A percentile compares a stretch with the other conserved stretches of the same genome.
phyloP scores from a whole-genome alignment of 345 rosid species.

The Dipteronia dyeriana region DNA sequence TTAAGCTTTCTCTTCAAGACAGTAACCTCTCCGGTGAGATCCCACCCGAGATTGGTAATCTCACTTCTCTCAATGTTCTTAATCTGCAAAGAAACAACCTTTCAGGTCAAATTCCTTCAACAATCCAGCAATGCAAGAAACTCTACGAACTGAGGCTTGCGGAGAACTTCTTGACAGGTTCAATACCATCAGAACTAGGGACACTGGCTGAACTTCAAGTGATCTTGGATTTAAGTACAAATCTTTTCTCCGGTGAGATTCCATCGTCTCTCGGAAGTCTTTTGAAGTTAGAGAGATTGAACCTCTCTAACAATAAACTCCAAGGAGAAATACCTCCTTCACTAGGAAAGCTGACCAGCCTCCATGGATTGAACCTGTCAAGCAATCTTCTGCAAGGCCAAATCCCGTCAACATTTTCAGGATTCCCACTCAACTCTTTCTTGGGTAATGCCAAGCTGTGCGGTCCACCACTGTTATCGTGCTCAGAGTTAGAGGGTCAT shows the following conservation, averaged over 20 bases:
- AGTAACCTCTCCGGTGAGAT: conserved; percentile 66
- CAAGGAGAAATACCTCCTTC: conserved; percentile 60
- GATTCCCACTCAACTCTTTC: conserved; percentile 61
- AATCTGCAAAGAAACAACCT: conserved; percentile 67
- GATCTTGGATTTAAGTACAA: conserved; percentile 70
- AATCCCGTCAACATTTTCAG: conserved; percentile 55
- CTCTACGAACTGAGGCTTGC: conserved; percentile 77
- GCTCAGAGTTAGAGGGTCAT: conserved; percentile 31
- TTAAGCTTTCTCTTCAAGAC: conserved; percentile 65
- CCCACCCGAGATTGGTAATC: conserved; percentile 68
- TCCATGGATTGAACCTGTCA: conserved; percentile 71
- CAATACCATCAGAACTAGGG: conserved; percentile 74
- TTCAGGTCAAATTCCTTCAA: conserved; percentile 68
- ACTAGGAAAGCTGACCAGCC: conserved; percentile 74
- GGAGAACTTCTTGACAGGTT: conserved; percentile 60
- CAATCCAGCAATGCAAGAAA: conserved; percentile 68
- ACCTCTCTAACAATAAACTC: conserved; percentile 70
- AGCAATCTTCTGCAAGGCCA: conserved; percentile 68
- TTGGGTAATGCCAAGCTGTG: conserved; percentile 52
- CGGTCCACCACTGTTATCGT: conserved; percentile 59
- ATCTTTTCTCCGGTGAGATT: conserved; percentile 56
- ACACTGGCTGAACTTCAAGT: conserved; percentile 76
- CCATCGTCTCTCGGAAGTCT: conserved; percentile 68
- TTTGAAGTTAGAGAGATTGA: conserved; percentile 67
- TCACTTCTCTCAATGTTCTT: conserved; percentile 74